phyloP scores from a whole-genome alignment of 106 monocot genomes.

The Ottelia alismoides region DNA sequence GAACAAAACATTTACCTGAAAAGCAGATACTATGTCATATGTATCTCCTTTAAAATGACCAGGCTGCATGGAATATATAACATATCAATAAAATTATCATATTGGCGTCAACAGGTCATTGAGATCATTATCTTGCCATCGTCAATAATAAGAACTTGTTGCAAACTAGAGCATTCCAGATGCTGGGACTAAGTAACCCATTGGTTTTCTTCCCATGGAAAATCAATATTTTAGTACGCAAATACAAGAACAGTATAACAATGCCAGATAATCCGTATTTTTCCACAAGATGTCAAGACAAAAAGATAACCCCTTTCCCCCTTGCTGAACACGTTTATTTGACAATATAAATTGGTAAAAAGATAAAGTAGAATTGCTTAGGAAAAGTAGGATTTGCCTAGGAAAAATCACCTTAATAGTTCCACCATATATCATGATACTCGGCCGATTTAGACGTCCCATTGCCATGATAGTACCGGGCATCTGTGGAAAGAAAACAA shows the following conservation, averaged over 20 bases:
- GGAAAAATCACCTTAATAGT: slow-evolving; percentile 65
- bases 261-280: not conserved
- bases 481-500: slow-evolving; percentile 59
- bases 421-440: slow-evolving; percentile 99
- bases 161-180: not conserved
- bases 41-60: slow-evolving; percentile 69
- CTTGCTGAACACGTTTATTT: not conserved
- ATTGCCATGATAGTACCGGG: slow-evolving; percentile 99
- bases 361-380: not conserved
- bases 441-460: slow-evolving; percentile 94
- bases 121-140: not conserved
- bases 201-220: not conserved
- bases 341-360: not conserved
- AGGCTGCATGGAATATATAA: slow-evolving; percentile 62
- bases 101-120: not conserved
- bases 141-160: not conserved
- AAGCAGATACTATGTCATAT: slow-evolving; percentile 89
- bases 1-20: slow-evolving; percentile 49
- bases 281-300: not conserved
- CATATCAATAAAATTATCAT: not conserved
- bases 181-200: not conserved
- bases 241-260: not conserved
- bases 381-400: no score
- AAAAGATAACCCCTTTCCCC: no score
- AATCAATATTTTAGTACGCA: not conserved